Base-by-base conservation (phyloP, 176 grass and related monocot species). In the Saccharum spontaneum region DNA sequence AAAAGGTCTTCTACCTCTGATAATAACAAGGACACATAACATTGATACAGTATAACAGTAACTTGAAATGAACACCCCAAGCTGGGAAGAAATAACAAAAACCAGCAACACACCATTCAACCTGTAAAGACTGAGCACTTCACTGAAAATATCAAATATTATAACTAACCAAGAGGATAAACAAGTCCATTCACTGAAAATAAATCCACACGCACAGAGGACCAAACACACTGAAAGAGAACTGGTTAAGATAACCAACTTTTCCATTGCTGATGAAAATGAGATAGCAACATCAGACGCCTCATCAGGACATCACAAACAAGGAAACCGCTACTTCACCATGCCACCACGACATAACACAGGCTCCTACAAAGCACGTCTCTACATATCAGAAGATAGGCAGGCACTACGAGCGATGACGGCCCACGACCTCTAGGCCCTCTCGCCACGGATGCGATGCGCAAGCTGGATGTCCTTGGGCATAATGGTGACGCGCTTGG, bases 401-500 rank as follows among this genome's bases (percentile, higher is more conserved):
- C n/a, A 18, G 44, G 6, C n/a, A 13, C 43, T 0, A 26, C 13
- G 16, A 13, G 0, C 0, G 26, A 6, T 0, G 16, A 15, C 9
- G 8, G 7, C 26, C 2, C 18, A 15, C 0, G 13, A 2, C n/a
- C 12, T 10, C 22, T 90, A 90, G 2, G 89, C 86, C 77, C 92
- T 91, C 90, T 94, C 89, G 0, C 89, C 89, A 14, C 87, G 78
- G 92, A 94, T 92, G 44, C 92, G 87, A 20, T 85, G 92, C 0
- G 92, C 81, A 23, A 94, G 87, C 87, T 94, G 92, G 74, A 92
- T 88, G 45, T 94, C 92, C 89, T 92, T 94, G 69, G 87, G 85
- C 92, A 94, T 94, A 82, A 94, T 92, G 78, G 89, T 94, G 67
- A 94, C 92, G 37, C 87, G 82, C 89, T 94, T 92, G 78, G 89